Conservation (phyloP, 805 yeast genomes). For the Wickerhamiella allomyrinae region DNA sequence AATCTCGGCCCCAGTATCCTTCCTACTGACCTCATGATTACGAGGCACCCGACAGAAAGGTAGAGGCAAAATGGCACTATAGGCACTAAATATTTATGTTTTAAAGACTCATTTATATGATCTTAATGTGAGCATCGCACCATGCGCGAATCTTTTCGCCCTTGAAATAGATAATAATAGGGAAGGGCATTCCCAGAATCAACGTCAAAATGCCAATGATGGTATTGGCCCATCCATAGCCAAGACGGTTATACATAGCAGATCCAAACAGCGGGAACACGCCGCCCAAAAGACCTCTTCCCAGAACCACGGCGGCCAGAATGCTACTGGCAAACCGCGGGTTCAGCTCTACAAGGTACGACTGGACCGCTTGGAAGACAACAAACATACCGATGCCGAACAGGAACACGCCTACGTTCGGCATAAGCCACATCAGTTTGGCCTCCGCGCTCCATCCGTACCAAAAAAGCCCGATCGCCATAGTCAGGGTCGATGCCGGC, state of each 20-base stretch:
- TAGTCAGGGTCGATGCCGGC: conserved; percentile 34
- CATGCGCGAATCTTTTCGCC: conserved; percentile 47
- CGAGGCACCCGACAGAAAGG: no score
- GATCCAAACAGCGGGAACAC: conserved; percentile 53
- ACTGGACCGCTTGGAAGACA: conserved; percentile 54
- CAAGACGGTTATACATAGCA: conserved; percentile 39
- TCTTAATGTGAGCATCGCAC: conserved; percentile 31
- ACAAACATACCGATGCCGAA: conserved; percentile 47
- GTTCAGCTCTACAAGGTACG: conserved; percentile 58
- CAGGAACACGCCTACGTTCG: conserved; percentile 43
- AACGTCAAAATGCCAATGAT: conserved; percentile 44
- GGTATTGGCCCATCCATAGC: conserved; percentile 62
- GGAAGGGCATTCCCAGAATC: conserved; percentile 50
- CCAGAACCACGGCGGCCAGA: conserved; percentile 52
- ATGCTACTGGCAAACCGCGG: conserved; percentile 56
- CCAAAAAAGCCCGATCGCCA: conserved; percentile 51
- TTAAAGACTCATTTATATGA: no score
- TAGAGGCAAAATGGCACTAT: no score
- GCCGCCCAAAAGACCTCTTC: conserved; percentile 54
- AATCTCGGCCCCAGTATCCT: no score
- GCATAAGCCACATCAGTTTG: conserved; percentile 46
- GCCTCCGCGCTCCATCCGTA: conserved; percentile 59
- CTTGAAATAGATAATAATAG: conserved; percentile 38
- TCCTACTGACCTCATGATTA: no score
- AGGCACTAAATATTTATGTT: no score